Evolutionary conservation across 768 basidiomycete species (phyloP).

Genomic region (Candolleomyces aberdarensis): DNA sequence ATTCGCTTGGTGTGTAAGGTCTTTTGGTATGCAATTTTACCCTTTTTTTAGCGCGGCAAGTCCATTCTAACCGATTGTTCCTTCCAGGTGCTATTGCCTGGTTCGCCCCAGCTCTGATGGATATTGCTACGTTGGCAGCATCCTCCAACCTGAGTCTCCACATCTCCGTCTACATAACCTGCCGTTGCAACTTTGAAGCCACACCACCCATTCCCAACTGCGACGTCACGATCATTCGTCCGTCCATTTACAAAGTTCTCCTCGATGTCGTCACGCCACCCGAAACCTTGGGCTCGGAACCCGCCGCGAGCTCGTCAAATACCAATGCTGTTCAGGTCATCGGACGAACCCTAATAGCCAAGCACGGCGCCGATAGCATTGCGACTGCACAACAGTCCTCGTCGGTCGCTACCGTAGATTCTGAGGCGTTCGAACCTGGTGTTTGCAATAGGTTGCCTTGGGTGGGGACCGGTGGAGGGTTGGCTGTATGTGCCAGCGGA

Average conservation of each 20-base stretch:
- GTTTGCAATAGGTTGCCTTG: conserved; percentile 23
- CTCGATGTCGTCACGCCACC: conserved; percentile 35
- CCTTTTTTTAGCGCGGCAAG: neutral
- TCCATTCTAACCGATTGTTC: neutral
- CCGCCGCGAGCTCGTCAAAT: neutral
- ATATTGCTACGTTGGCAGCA: conserved; percentile 32
- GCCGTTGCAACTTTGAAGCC: conserved; percentile 65
- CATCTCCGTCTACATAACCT: conserved; percentile 75
- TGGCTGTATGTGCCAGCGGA: conserved; percentile 81
- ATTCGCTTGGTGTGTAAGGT: conserved; percentile 78
- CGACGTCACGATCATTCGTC: conserved; percentile 47
- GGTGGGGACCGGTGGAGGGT: conserved; percentile 49
- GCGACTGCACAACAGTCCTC: conserved; percentile 1
- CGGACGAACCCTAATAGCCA: neutral
- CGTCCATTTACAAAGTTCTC: conserved; percentile 46
- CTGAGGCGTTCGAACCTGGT: conserved; percentile 14
- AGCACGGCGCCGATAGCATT: neutral
- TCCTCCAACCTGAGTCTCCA: conserved; percentile 56
- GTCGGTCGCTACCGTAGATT: neutral
- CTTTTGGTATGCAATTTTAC: conserved; percentile 63
- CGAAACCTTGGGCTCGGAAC: conserved; percentile 10
- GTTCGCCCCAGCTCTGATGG: conserved; percentile 39
- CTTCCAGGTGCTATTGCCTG: conserved; percentile 36
- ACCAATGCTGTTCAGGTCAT: neutral
- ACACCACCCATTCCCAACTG: conserved; percentile 66